Conservation (phyloP, 1,139 yeast genomes). For the Yamadazyma buinensis region DNA sequence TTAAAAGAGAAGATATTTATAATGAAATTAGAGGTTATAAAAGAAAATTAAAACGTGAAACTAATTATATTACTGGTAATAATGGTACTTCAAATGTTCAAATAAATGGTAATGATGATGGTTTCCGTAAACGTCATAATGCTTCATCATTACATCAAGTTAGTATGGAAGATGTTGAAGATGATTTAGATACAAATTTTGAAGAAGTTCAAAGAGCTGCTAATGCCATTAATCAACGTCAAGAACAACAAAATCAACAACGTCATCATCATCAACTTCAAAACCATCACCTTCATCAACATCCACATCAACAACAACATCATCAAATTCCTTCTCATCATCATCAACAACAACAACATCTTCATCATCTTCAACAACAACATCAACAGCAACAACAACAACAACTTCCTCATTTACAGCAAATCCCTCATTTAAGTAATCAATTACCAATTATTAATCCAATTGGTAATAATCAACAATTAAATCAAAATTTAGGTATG, state of each 20-base stretch:
- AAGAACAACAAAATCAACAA: conserved; percentile 17
- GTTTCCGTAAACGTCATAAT: conserved; percentile 18
- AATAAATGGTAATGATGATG: conserved; percentile 7
- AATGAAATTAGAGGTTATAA: conserved; percentile 59
- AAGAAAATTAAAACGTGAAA: conserved; percentile 47
- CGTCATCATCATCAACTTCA: conserved; percentile 9
- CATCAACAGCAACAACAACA: conserved; percentile 19
- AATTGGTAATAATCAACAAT: neutral
- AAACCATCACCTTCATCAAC: conserved; percentile 4
- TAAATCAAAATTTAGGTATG: neutral
- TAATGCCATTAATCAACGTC: conserved; percentile 39
- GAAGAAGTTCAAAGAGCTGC: conserved; percentile 15
- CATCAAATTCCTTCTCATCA: conserved; percentile 14
- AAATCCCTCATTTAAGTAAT: conserved; percentile 1
- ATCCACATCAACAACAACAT: neutral
- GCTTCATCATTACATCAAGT: conserved; percentile 33
- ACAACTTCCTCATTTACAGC: conserved; percentile 4
- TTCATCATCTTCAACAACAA: conserved; percentile 10
- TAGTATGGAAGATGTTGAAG: conserved; percentile 29
- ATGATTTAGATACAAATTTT: conserved; percentile 18
- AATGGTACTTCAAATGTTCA: too few relatives aligned
- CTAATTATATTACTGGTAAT: conserved; percentile 19
- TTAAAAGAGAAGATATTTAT: conserved; percentile 56
- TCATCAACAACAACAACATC: conserved; percentile 10
- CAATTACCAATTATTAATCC: conserved; percentile 3